Base-by-base conservation (phyloP, 345 rosid genomes). In the Euclidium syriacum region DNA sequence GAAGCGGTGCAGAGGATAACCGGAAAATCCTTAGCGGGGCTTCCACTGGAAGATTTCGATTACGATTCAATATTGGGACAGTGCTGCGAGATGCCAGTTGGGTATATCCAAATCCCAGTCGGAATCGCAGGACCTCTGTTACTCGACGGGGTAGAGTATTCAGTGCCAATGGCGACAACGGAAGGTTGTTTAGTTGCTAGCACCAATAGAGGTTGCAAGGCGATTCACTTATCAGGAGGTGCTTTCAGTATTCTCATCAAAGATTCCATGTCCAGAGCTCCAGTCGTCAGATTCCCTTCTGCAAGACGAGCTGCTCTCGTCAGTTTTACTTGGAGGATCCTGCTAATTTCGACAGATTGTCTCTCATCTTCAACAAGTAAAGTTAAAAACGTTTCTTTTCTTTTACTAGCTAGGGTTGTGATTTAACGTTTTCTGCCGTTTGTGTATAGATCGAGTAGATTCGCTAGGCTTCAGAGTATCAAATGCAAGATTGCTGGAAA, bases 61-160 rank as follows among this genome's bases (percentile, higher is more conserved):
- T 82, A 81, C 50, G 71, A 72, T 14, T 75, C 87, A 0, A 71
- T 82, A 0, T 59, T 83, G 32, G 83, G 85, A 1, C 85, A 80
- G 66, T 83, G 85, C 29, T 83, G 88, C 10, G 88, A 83, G 75
- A 78, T 83, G 83, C 80, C 88, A 1, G 57, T 80, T 1, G 85
- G 81, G 14, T 83, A 73, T 24, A 74, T 82, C 8, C 87, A 82
- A 79, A 79, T 82, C 24, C 87, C 87, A 3, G 87, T 82, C 14
- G 87, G 87, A 0, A 65, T 82, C 4, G 87, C 81, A 0, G 84
- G 87, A 6, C 87, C 87, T 0, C 2, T 82, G 74, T 46, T 80
- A 54, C 81, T 82, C 1, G 75, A 82, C 24, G 84, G 75, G 1
- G 6, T 10, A 7, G 83, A 78, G 63, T 76, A 78, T 34, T 41